Evolutionary conservation across 305 asterid genomes (phyloP).

Genomic region (Solanum hybrid): DNA sequence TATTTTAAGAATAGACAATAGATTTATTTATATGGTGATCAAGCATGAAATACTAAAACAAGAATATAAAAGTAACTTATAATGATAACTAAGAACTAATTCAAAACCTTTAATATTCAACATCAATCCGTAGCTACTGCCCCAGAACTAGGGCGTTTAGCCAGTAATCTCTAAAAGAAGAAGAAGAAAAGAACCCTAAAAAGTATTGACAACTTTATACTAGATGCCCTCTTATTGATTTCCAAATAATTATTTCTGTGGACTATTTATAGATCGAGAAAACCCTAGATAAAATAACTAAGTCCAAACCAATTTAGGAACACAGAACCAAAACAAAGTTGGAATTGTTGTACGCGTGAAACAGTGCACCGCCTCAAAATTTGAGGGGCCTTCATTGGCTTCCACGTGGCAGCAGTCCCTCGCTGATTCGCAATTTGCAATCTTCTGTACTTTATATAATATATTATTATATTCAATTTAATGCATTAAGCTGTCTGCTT

Average conservation of each 20-base stretch:
- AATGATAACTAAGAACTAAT: neutral
- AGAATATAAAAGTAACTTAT: neutral
- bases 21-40: neutral
- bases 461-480: too few species aligned
- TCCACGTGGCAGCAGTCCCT: neutral
- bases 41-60: neutral
- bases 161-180: neutral
- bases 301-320: neutral
- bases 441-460: too few species aligned
- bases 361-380: neutral
- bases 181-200: neutral
- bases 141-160: neutral
- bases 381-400: neutral
- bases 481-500: neutral
- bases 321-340: neutral
- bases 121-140: neutral
- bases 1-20: neutral
- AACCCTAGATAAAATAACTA: neutral
- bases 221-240: neutral
- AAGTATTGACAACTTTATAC: neutral
- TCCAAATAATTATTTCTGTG: neutral
- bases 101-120: neutral
- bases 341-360: neutral
- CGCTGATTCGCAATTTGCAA: neutral
- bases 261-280: neutral